A percentile compares a stretch with the other conserved stretches of the same genome.
Evolutionary conservation across 1,284 basidiomycete species (phyloP).

Genomic region (Apiotrichum montevideense): DNA sequence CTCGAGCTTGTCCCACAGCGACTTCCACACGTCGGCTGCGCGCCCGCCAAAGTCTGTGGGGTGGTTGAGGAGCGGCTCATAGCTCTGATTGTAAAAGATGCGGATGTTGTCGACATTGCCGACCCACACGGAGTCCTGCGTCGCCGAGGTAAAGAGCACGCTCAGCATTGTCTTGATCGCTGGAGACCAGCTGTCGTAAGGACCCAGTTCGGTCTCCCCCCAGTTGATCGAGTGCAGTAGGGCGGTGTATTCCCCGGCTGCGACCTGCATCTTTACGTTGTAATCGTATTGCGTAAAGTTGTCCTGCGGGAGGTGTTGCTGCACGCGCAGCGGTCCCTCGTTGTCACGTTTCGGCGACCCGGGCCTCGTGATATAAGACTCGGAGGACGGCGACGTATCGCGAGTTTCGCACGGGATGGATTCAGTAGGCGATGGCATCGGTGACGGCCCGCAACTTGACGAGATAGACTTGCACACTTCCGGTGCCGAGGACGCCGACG

Average conservation of each 20-base stretch:
- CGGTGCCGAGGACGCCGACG: too few relatives aligned
- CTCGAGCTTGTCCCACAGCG: conserved; percentile 24
- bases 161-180: conserved; percentile 25
- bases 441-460: too few relatives aligned
- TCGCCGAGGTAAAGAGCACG: conserved; percentile 14
- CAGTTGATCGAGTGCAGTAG: conserved; percentile 27
- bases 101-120: conserved; percentile 24
- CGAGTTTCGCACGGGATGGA: too few relatives aligned
- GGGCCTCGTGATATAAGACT: too few relatives aligned
- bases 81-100: conserved; percentile 22
- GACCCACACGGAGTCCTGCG: conserved; percentile 28
- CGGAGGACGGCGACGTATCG: too few relatives aligned
- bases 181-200: conserved; percentile 23
- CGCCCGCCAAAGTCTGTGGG: conserved; percentile 27
- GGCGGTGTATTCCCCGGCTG: conserved; percentile 17
- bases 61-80: conserved; percentile 23
- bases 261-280: conserved; percentile 2
- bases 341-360: too few relatives aligned
- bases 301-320: neutral
- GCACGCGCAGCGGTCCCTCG: too few relatives aligned
- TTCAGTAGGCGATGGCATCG: too few relatives aligned
- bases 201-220: conserved; percentile 28
- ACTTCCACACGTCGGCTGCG: conserved; percentile 25
- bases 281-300: neutral
- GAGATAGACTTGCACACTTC: too few relatives aligned